Base-by-base conservation (phyloP, 2,329 filamentous ascomycete genomes). In the Fusarium humuli region DNA sequence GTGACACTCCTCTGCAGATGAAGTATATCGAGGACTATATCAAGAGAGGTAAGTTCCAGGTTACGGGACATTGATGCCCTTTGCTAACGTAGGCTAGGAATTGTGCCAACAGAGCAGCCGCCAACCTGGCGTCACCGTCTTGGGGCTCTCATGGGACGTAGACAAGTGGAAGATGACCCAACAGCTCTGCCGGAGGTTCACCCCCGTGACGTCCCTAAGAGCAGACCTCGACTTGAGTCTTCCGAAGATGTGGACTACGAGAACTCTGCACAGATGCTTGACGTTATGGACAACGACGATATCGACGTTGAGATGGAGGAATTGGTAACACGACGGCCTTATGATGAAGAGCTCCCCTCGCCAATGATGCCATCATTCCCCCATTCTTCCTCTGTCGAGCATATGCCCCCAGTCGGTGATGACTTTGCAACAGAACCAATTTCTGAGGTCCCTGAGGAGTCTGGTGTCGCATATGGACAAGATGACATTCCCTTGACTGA, bases 1-100 rank as follows among this genome's bases (percentile, higher is more conserved):
- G 77, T 8, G 75, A 78, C 42, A 79, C 78, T 12, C 72, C 71
- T 40, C 49, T 71, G 30, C 77, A 80, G 65, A 73, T 69, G 61
- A 72, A 65, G 45, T 58, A 53, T 12, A 30, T 80, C 16, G 76
- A 79, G 52, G 34, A 63, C 7, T 37, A 34, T 23, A 32, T 72
- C n/a, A 61, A 67, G 18, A 49, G 57, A 8, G 56, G 77, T 74
- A 65, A 70, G 75, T 61, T 29, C 10, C 12, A 20, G 18, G 32
- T 6, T 18, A 16, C 22, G 6, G 13, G 18, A 40, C 5, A 30
- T 54, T 14, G n/a, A 34, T 16, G 5, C 16, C 3, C 27, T 12
- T 32, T 30, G 40, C 47, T 61, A 45, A 73, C 44, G 49, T 42
- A n/a, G 27, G n/a, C 30, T 16, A 72, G 71, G 54, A 14, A 54